Evolutionary conservation across 1,284 basidiomycete species (phyloP).

Genomic region (Microbotryum silenes-acaulis): DNA sequence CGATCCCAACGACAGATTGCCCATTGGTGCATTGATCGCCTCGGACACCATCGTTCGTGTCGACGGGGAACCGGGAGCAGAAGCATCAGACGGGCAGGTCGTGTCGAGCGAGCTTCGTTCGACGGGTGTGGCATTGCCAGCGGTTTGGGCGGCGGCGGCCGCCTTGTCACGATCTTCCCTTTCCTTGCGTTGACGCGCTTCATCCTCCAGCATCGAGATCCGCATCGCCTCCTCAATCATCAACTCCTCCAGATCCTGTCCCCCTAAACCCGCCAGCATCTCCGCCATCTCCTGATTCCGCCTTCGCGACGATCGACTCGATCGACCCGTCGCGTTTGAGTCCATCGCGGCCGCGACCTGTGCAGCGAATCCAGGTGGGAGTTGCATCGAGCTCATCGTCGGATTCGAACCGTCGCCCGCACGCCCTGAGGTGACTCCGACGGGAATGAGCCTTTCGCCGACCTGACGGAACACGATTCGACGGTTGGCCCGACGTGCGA

Average conservation of each 20-base stretch:
- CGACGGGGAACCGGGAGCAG: no score
- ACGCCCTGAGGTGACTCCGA: conserved; percentile 68
- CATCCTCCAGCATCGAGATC: conserved; percentile 81
- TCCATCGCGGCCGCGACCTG: conserved; percentile 50
- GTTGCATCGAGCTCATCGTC: conserved; percentile 40
- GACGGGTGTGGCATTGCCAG: not conserved
- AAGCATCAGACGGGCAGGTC: no score
- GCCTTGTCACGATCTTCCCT: conserved; percentile 28
- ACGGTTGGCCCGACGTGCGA: conserved; percentile 80
- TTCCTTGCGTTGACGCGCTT: conserved; percentile 45
- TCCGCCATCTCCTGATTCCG: conserved; percentile 20
- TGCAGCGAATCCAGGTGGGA: conserved; percentile 47
- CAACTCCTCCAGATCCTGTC: conserved; percentile 50
- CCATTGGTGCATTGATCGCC: conserved; percentile 14
- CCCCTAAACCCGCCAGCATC: conserved; percentile 24
- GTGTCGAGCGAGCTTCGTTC: no score
- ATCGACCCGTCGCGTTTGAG: conserved; percentile 7
- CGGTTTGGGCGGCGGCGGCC: not conserved
- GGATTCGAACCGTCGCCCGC: conserved; percentile 51
- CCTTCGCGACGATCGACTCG: conserved; percentile 9
- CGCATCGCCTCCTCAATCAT: conserved; percentile 99
- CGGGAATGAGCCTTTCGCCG: conserved; percentile 90
- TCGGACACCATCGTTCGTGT: conserved; percentile 13
- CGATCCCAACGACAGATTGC: not conserved
- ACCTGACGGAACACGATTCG: conserved; percentile 98